Base-by-base conservation (phyloP, 2,329 filamentous ascomycete species). In the Aspergillus ruber region DNA sequence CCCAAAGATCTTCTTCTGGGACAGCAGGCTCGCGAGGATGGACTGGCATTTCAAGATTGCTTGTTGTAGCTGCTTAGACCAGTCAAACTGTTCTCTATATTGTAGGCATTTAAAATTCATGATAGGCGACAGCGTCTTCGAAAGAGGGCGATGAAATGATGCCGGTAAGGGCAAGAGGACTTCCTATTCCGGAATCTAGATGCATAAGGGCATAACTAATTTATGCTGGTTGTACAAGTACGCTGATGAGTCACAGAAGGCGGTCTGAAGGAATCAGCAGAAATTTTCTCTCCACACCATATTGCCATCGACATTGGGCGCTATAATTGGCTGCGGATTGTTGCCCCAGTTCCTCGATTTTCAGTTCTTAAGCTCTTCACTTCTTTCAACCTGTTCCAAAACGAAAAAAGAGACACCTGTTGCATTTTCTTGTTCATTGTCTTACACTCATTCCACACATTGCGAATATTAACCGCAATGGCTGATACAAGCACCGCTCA, bases 401-500 rank as follows among this genome's bases (percentile, higher is more conserved):
- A n/a, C 15, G n/a, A 35, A 17, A 6, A 35, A 15, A 35, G 33
- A 39, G 17, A 12, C 36, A 39, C 21, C 15, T 39, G 36, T 39
- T 21, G 15, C 17, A 13, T 12, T 18, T 39, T 20, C 10, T 39
- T 36, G 9, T n/a, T 18, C 17, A 6, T 12, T 42, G 23, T 27
- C 12, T 27, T 17, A 12, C 29, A 25, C 15, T 20, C 6, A n/a
- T 27, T 42, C 23, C 13, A 5, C 3, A 15, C 13, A 7, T 40
- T 21, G 40, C 23, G 49, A 43, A 56, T 5, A 12, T 29, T 4
- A 29, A 29, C 25, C 10, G 10, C 38, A 50, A 66, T 66, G 63
- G 53, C 51, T 43, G 55, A 61, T 53, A 46, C 51, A 27, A 49
- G 40, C 47, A 53, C 54, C 52, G 39, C 50, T 27, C 21, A 50